Percentiles rank a stretch among this genome's conserved stretches.
Evolutionary conservation across 495 filamentous ascomycete species (phyloP).

Genomic region (Neurospora sp.): DNA sequence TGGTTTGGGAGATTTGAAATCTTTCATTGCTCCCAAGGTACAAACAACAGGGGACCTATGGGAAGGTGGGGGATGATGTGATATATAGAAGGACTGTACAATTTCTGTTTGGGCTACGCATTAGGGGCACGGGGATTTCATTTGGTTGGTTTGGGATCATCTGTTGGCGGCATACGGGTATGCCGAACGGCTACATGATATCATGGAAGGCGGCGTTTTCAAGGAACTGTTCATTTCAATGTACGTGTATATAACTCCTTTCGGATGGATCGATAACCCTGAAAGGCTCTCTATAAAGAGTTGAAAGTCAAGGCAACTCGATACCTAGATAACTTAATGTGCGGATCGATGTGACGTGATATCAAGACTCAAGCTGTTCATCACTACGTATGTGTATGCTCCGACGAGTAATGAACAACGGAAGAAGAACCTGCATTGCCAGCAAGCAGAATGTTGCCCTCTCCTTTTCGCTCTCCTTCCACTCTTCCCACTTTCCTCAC

Average conservation of each 20-base stretch:
- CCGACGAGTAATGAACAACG: background rate
- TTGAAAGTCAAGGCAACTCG: background rate
- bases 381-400: background rate
- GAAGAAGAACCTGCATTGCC: background rate
- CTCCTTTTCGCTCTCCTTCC: background rate
- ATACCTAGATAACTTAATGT: too few relatives aligned
- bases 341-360: background rate
- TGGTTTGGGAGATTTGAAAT: slow-evolving; percentile 20
- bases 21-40: too few relatives aligned
- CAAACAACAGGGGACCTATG: too few relatives aligned
- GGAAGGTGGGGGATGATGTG: background rate
- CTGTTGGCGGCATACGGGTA: background rate
- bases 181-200: background rate
- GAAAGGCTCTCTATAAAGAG: background rate
- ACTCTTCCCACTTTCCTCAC: background rate
- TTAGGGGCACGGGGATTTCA: background rate
- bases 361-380: background rate
- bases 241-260: background rate
- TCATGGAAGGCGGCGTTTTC: background rate
- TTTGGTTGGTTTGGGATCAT: background rate
- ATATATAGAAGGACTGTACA: background rate
- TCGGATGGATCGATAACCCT: background rate
- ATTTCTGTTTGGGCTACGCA: background rate
- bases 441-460: background rate
- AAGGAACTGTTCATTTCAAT: background rate